Evolutionary conservation across 192 early-diverging fungal genomes (phyloP).

Genomic region (Gryganskiella cystojenkinii): DNA sequence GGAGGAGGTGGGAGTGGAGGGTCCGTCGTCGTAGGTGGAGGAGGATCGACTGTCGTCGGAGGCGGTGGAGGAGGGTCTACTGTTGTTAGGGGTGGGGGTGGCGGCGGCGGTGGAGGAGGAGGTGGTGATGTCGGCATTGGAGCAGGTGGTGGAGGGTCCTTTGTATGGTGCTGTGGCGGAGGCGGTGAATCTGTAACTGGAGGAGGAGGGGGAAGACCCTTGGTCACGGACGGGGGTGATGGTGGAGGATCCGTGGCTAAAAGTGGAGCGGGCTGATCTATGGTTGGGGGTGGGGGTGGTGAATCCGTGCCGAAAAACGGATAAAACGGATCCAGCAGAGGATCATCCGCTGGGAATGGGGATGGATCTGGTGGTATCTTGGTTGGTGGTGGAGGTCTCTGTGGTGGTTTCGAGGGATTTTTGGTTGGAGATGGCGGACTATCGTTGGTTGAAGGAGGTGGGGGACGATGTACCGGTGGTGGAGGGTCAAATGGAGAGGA

Average conservation of each 20-base stretch:
- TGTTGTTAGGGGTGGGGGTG: too few relatives aligned
- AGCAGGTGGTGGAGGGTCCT: neutral
- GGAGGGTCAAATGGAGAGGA: too few relatives aligned
- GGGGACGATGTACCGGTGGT: too few relatives aligned
- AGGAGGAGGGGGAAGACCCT: too few relatives aligned
- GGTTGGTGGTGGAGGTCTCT: too few relatives aligned
- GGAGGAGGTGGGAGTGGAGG: neutral
- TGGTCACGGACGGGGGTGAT: neutral
- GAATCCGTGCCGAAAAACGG: neutral
- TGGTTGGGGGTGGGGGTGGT: neutral
- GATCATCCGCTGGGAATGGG: too few relatives aligned
- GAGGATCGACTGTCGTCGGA: neutral
- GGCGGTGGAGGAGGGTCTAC: conserved; percentile 3
- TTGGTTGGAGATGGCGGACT: too few relatives aligned
- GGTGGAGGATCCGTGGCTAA: neutral
- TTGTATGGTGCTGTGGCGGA: neutral
- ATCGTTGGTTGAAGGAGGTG: too few relatives aligned
- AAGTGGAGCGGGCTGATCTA: neutral
- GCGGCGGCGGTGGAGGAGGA: too few relatives aligned
- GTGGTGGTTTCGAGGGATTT: too few relatives aligned
- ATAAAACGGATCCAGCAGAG: neutral
- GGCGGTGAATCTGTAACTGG: too few relatives aligned
- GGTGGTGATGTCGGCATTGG: neutral
- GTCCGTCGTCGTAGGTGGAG: neutral
- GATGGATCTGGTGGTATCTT: too few relatives aligned